These are phyloP conservation scores for Gnetum montanum DNA, from an alignment of 75 land plant species.

Conservation along the genomic window DNA sequence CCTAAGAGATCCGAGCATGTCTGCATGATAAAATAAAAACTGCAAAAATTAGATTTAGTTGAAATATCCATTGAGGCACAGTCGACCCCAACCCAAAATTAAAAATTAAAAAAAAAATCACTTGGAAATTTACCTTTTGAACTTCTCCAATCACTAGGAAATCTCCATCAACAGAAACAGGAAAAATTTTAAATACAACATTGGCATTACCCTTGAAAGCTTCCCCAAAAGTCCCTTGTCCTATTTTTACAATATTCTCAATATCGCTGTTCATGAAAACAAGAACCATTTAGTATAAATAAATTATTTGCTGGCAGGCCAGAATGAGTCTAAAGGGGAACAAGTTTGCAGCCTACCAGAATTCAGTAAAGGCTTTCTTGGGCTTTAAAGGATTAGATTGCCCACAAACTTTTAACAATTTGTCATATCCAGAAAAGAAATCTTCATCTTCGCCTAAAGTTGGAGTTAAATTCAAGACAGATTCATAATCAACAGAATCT, in stretches of 20 bases:
- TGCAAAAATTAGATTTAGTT: too few relatives aligned
- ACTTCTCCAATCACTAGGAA: slow-evolving; percentile 85
- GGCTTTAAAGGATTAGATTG: slow-evolving; percentile 46
- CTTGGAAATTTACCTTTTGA: slow-evolving; percentile 91
- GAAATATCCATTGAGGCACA: too few relatives aligned
- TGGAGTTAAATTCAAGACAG: too few relatives aligned
- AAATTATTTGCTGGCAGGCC: too few relatives aligned
- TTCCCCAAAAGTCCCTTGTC: slow-evolving; percentile 99
- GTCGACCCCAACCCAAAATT: too few relatives aligned
- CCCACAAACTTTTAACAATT: slow-evolving; percentile 54
- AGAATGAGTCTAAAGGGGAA: too few relatives aligned
- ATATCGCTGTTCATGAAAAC: slow-evolving; percentile 30
- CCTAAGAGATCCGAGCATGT: slow-evolving; percentile 72
- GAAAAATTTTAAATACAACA: slow-evolving; percentile 95
- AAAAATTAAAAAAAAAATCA: too few relatives aligned
- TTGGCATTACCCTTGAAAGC: slow-evolving; percentile 65
- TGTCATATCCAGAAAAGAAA: slow-evolving; percentile 26
- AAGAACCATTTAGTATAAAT: background rate
- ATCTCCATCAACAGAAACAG: slow-evolving; percentile 87
- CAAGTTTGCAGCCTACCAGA: too few relatives aligned
- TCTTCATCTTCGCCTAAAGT: slow-evolving; percentile 8
- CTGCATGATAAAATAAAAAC: slow-evolving; percentile 37
- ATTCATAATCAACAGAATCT: too few relatives aligned
- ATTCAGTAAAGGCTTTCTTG: slow-evolving; percentile 45
- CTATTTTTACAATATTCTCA: slow-evolving; percentile 56